Base-by-base conservation (phyloP, 352 stramenopile genomes). In the Phytophthora multivora region DNA sequence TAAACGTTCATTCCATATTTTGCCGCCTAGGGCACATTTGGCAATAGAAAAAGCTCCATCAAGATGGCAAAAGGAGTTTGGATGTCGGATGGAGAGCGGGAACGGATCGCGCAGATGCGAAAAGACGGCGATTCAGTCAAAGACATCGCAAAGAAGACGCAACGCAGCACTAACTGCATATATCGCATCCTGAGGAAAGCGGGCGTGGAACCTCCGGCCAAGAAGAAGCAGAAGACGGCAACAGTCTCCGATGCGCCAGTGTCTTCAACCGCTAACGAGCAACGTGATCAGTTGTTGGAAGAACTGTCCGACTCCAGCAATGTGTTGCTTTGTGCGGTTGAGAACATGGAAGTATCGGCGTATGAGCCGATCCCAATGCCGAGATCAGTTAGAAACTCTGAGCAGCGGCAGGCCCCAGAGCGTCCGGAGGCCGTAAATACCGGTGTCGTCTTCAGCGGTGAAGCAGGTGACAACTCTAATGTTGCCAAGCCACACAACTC, bases 11-110 rank as follows among this genome's bases (percentile, higher is more conserved):
- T 47, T 69, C 59, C 18, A 39, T 28, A 28, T 72, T 60, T 54
- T 54, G 35, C 16, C 26, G 13, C 15, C 0, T 45, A 48, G 16
- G 11, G 4, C 12, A 7, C 51, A 50, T 26, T 39, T 19, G 28
- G 28, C 19, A 57, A 23, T 16, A n/a, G 23, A 51, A 51, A 23
- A 39, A 62, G 46, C 41, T 47, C 46, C 51, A 19, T 31, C 18
- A 33, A 46, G 5, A 88, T 88, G 80, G 75, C 71, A 42, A 70
- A 71, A 52, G 73, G 66, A 11, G 69, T 46, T 41, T 75, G 66
- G 64, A 49, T 86, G 2, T 81, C 79, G 40, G 55, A 68, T 7
- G 66, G 77, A 19, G 76, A 87, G 51, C 67, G 59, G 10, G 49
- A 59, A 16, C 55, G 50, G 30, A 86, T 91, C 51, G 42, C 75